Base-by-base conservation (phyloP, 1,284 basidiomycete genomes). In the Puccinia polysora region DNA sequence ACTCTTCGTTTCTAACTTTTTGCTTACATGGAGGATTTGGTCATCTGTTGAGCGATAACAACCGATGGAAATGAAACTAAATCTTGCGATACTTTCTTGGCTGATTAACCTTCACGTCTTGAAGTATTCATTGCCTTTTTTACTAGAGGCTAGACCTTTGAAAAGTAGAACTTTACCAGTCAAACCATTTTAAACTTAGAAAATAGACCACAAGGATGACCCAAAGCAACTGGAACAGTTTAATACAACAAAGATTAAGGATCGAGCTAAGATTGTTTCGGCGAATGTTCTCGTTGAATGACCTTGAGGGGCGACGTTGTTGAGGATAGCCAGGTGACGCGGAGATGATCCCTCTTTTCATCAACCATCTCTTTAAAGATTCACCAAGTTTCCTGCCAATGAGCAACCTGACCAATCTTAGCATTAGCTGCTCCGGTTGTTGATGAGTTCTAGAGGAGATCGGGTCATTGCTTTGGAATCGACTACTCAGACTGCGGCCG, bases 401-500 rank as follows among this genome's bases (percentile, higher is more conserved):
- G 4, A 62, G 4, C 5, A 62, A n/a, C 30, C 59, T 45, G 23
- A 62, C n/a, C 3, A 62, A 25, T 20, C n/a, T 58, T 14, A 38
- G 18, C 3, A 14, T 12, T 3, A 38, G 20, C 7, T n/a, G 55
- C n/a, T 38, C 55, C 12, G 55, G 7, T 15, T 25, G 36, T 4
- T 7, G n/a, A 56, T 6, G 23, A 58, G 55, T 36, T 36, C 28
- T 23, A 12, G 14, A 43, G 20, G 23, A 58, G 12, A 40, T 25
- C 7, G 40, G 40, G 18, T 43, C 8, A 43, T 43, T 7, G 18
- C 18, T 10, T 28, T 43, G 50, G 23, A 59, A 69, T 23, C 56
- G 40, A 60, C 43, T 69, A 38, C 43, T 69, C 18, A 50, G 40
- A 43, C 40, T 59, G 12, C 53, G 55, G 25, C 52, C 20, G 25